Conservation (phyloP, 176 grass and related monocot genomes). For the Bothriochloa decipiens region DNA sequence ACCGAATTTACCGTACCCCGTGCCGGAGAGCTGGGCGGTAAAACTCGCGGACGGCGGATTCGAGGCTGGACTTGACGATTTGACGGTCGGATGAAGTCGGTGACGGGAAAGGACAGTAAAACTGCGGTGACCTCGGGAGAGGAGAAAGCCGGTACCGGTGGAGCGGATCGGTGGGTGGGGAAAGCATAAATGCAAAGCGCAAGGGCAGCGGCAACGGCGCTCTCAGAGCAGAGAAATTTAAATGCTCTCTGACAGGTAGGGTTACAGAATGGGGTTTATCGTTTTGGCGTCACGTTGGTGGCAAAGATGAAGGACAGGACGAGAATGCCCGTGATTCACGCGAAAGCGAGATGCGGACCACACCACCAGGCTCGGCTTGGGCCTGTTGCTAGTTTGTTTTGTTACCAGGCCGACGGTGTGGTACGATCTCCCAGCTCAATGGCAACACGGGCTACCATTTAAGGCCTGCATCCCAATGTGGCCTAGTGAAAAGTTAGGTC, state of each 20-base stretch:
- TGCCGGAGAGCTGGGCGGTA: background rate
- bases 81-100: constrained; percentile 27
- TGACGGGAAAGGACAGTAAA: background rate
- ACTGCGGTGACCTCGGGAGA: constrained; percentile 15
- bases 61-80: background rate
- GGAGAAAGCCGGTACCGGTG: background rate
- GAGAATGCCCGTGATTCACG: background rate
- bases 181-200: constrained; percentile 31
- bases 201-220: background rate
- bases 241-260: constrained; percentile 21
- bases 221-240: background rate
- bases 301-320: background rate
- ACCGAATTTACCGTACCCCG: background rate
- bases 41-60: constrained; percentile 29
- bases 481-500: background rate
- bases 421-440: background rate
- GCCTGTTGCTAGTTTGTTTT: background rate
- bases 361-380: background rate
- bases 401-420: background rate
- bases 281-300: background rate
- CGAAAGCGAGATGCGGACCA: background rate
- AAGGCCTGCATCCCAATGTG: background rate
- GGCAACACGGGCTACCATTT: background rate
- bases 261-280: background rate
- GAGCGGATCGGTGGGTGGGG: background rate